A percentile compares a stretch with the other conserved stretches of the same genome.
Evolutionary conservation across 106 monocot species (phyloP).

Genomic region (Apostasia ramifera): DNA sequence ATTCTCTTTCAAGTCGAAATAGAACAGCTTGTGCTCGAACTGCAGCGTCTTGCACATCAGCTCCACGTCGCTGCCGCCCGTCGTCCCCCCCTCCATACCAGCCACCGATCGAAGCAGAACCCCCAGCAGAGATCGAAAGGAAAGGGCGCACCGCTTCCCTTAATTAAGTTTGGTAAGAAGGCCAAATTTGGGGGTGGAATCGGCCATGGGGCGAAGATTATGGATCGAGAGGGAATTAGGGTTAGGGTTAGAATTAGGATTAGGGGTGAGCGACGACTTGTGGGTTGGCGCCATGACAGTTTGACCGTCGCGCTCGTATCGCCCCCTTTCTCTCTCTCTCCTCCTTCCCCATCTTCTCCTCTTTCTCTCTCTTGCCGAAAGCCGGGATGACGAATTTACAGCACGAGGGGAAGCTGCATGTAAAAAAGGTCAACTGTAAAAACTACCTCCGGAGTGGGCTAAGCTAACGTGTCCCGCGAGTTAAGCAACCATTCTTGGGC

Average conservation of each 20-base stretch:
- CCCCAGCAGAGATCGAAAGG: no score
- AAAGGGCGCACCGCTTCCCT: neutral
- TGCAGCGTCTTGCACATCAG: slow-evolving; percentile 77
- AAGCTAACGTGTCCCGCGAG: no score
- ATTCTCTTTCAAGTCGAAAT: slow-evolving; percentile 95
- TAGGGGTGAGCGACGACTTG: slow-evolving; percentile 9
- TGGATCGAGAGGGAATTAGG: slow-evolving; percentile 3
- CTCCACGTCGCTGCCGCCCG: slow-evolving; percentile 53
- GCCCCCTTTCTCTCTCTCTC: neutral
- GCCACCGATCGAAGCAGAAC: neutral
- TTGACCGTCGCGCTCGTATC: slow-evolving; percentile 3
- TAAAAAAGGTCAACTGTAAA: no score
- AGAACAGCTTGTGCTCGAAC: slow-evolving; percentile 93
- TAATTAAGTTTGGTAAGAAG: neutral
- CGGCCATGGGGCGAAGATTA: neutral
- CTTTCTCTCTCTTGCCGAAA: slow-evolving; percentile 2
- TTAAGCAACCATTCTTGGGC: no score
- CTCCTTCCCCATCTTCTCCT: neutral
- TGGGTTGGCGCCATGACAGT: neutral
- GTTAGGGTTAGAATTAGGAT: slow-evolving; percentile 26
- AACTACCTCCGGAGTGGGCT: no score
- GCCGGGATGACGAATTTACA: neutral
- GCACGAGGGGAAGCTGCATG: no score
- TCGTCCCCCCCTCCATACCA: slow-evolving; percentile 18
- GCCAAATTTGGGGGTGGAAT: neutral